Evolutionary conservation across 192 early-diverging fungal genomes (phyloP), one percentile per base, ranked within the genome.

Genomic region (Coemansia sp.): DNA sequence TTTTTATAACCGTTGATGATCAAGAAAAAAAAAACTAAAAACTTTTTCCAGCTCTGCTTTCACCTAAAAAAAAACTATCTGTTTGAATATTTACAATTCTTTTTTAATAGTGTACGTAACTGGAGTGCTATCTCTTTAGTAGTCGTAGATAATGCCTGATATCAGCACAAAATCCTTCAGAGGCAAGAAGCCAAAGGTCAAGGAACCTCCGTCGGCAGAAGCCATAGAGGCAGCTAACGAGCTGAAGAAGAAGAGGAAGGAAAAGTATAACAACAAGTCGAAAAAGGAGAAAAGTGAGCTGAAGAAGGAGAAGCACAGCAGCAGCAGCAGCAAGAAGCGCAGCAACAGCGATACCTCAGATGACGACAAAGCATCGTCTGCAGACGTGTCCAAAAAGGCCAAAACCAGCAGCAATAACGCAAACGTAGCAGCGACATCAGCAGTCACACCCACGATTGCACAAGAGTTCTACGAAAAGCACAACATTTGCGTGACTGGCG

Each of bases 401-500:
- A 83, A 79, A 57, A 61, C 60, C 6, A 64, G 56, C 49, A 63
- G 47, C 16, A 61, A n/a, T 18, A 63, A 40, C 38, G 21, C 44
- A n/a, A 23, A 68, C 19, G 21, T 23, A 54, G 16, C 48, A 50
- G 48, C 57, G 39, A 18, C 56, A 37, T 56, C 75, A 12, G 56
- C 71, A 10, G 65, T 65, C 19, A 80, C 76, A 7, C 45, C 43
- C 15, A 58, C 59, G 37, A 65, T 75, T 16, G 84, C 84, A 15
- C 72, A 68, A 23, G 69, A 67, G 53, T 92, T 87, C 75, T 83
- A 90, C 70, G 73, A 83, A 56, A 71, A 87, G 70, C 77, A 90
- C 79, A 77, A 78, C 69, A 92, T 92, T 69, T 76, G 84, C 21
- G 83, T 92, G 18, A 77, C 84, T 13, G 87, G 87, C 44, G 70